Percentiles rank a stretch among this genome's conserved stretches.
These are phyloP conservation scores for Ophiostoma ulmi DNA, from an alignment of 2,329 filamentous ascomycete species.

Conservation along the genomic window DNA sequence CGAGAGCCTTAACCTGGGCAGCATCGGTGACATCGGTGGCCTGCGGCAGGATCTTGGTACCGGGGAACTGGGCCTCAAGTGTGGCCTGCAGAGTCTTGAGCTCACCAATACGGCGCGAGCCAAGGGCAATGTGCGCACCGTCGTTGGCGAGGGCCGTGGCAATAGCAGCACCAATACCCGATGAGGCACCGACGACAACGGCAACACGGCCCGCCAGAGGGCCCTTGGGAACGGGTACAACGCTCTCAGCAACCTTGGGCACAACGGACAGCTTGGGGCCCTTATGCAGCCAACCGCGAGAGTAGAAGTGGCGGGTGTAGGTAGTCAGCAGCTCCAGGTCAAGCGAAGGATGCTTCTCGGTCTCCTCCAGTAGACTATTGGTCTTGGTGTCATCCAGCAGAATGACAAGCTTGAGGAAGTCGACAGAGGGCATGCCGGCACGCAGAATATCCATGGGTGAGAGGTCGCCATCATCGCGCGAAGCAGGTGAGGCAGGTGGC, in stretches of 20 bases:
- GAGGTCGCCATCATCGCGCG: conserved; percentile 53
- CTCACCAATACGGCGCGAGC: conserved; percentile 63
- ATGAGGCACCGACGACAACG: conserved; percentile 73
- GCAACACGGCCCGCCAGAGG: conserved; percentile 65
- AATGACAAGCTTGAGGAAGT: conserved; percentile 65
- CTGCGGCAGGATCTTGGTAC: conserved; percentile 62
- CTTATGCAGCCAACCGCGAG: conserved; percentile 66
- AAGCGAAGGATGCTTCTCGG: conserved; percentile 44
- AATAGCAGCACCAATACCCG: conserved; percentile 72
- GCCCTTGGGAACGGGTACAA: conserved; percentile 40
- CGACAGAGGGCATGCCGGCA: conserved; percentile 71
- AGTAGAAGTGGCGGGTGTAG: conserved; percentile 75
- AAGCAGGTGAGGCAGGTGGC: background rate
- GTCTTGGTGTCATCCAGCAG: conserved; percentile 69
- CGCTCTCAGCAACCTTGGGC: background rate
- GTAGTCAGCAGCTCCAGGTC: conserved; percentile 67
- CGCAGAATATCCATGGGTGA: conserved; percentile 76
- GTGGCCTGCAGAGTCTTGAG: conserved; percentile 62
- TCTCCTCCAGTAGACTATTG: conserved; percentile 46
- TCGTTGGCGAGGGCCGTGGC: conserved; percentile 63
- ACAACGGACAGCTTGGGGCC: conserved; percentile 16
- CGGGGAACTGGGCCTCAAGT: conserved; percentile 43
- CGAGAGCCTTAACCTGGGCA: conserved; percentile 60
- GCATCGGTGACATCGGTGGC: conserved; percentile 68
- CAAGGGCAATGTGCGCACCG: conserved; percentile 67